Evolutionary conservation across 2,329 filamentous ascomycete genomes (phyloP).

Genomic region (Blastomyces emzantsi): DNA sequence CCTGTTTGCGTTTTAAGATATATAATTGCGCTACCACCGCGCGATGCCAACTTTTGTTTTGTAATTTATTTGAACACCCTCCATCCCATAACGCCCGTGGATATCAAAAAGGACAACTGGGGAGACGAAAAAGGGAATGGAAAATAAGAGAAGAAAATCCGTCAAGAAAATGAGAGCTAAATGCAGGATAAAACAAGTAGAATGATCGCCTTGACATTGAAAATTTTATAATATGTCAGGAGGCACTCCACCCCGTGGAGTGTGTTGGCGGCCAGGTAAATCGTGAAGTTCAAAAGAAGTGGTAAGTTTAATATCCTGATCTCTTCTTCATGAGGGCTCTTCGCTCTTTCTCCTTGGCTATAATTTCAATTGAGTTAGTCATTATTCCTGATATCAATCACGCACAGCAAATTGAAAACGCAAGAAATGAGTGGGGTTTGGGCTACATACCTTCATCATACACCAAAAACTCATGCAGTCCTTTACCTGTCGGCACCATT

Average conservation of each 20-base stretch:
- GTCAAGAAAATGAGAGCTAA: slow-evolving; percentile 5
- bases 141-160: neutral
- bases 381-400: slow-evolving; percentile 1
- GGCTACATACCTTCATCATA: slow-evolving; percentile 62
- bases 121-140: neutral
- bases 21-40: slow-evolving; percentile 19
- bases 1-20: neutral
- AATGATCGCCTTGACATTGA: neutral
- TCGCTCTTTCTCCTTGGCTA: slow-evolving; percentile 59
- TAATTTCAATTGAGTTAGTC: slow-evolving; percentile 10
- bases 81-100: slow-evolving; percentile 23
- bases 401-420: neutral
- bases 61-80: neutral
- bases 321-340: slow-evolving; percentile 58
- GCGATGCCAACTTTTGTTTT: slow-evolving; percentile 1
- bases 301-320: slow-evolving; percentile 32
- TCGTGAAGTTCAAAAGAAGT: slow-evolving; percentile 10
- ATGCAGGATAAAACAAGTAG: neutral
- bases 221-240: neutral
- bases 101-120: slow-evolving; percentile 28
- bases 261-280: neutral
- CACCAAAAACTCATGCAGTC: slow-evolving; percentile 84
- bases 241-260: neutral
- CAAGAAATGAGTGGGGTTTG: neutral
- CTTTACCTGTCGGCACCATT: slow-evolving; percentile 86